Base-by-base conservation (phyloP, 2,329 filamentous ascomycete genomes). In the Hortaea werneckii region DNA sequence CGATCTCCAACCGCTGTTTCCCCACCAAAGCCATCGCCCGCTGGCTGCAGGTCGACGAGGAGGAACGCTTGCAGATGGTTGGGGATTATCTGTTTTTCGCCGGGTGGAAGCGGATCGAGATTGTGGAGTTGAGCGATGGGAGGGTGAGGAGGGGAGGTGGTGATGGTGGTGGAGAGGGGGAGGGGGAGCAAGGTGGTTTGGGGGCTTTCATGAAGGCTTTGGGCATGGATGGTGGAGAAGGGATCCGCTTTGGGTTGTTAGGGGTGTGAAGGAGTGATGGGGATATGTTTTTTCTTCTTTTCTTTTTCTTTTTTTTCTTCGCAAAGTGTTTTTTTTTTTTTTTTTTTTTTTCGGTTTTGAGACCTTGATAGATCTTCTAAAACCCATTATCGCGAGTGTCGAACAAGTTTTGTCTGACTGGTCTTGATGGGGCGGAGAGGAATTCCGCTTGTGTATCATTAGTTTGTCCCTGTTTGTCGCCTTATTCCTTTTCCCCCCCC, bases 1-100 rank as follows among this genome's bases (percentile, higher is more conserved):
- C 67, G 0, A 67, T 77, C 37, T 71, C 67, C 28, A 74, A 76
- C 55, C 66, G 74, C 3, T 76, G 71, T 53, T 77, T 77, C 51
- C 71, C 73, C 1, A 74, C 70, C 1, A 77, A 78, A 52, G 73
- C 68, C 1, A 66, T 76, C 5, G 62, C 59, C 26, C 59, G 67
- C 12, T 77, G 74, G 74, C 56, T 75, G 54, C 56, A 61, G 44
- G 57, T 73, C 28, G 52, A 58, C 42, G 72, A 74, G 50, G 63
- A 65, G 41, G 66, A 72, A 52, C 63, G 71, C 41, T 54, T 76
- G 50, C 52, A 62, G 46, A 72, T 75, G 66, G 70, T 77, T 10
- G 73, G 71, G 6, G 71, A 76, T 47, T 77, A 73, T 53, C 58
- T 77, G 48, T 67, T 69, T 56, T 73, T 71, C 54, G 66, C 70